Base-by-base conservation (phyloP, 2,329 filamentous ascomycete genomes). In the Ambrosiella xylebori region DNA sequence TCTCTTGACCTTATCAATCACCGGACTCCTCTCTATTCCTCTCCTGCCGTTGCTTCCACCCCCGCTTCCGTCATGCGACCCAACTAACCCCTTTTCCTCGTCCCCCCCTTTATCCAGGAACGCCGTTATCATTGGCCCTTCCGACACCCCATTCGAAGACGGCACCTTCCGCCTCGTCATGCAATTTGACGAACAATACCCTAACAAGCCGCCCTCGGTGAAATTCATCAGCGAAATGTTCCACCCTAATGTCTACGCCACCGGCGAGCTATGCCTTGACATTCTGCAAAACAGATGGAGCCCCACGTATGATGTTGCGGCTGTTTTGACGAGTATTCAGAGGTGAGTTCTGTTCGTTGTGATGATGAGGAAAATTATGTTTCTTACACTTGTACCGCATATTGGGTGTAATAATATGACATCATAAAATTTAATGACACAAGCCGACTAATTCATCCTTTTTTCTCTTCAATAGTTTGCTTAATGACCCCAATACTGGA, bases 211-310 rank as follows among this genome's bases (percentile, higher is more conserved):
- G 4, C 93, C 93, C 0, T 86, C 89, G 39, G 93, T 97, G 73
- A 97, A 97, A 69, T 98, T 98, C 70, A 95, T 98, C 69, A 95
- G 88, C 71, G 83, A 93, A 70, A 98, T 98, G 93, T 98, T 98
- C 71, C 93, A 98, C 66, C 93, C 93, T 15, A 98, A 98, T 68
- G 93, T 98, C 59, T 98, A 98, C 69, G 90, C 87, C 57, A 97
- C 90, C 0, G 93, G 93, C 61, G 93, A 98, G 74, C 78, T 98
- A 55, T 98, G 93, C 68, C 74, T 98, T 64, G 93, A 98, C 68
- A 98, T 98, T 64, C 72, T 98, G 60, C 93, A 98, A 72, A 98
- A 98, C 68, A 78, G 93, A 64, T 98, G 93, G 93, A 97, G 91
- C 69, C 93, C 93, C 13, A 97, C 93, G 8, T 98, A 98, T 70